Evolutionary conservation across 2,329 filamentous ascomycete species (phyloP).

Genomic region (Fusarium sp.): DNA sequence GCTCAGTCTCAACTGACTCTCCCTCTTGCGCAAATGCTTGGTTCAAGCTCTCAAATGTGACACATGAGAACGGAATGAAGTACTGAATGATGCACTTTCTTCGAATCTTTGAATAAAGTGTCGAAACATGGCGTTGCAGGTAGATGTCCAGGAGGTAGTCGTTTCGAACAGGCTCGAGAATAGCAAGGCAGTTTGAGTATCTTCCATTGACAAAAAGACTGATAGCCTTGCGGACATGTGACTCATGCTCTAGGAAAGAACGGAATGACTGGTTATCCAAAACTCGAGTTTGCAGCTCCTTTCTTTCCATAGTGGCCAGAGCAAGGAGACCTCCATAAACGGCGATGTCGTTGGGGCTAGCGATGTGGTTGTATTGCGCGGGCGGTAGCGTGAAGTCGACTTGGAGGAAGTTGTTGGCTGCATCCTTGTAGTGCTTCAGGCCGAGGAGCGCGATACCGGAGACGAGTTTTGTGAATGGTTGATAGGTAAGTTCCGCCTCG

Average conservation of each 20-base stretch:
- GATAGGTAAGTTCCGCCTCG: conserved; percentile 60
- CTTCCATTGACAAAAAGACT: conserved; percentile 90
- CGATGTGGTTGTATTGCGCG: conserved; percentile 75
- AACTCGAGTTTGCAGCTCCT: conserved; percentile 78
- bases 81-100: conserved; percentile 95
- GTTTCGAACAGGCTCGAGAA: conserved; percentile 81
- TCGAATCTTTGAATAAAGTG: conserved; percentile 80
- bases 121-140: conserved; percentile 78
- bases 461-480: conserved; percentile 66
- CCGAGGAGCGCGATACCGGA: conserved; percentile 64
- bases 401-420: conserved; percentile 77
- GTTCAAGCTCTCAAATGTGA: conserved; percentile 83
- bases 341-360: conserved; percentile 88
- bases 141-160: conserved; percentile 95
- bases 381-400: conserved; percentile 65
- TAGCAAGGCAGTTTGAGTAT: conserved; percentile 85
- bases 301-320: conserved; percentile 87
- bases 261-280: conserved; percentile 87
- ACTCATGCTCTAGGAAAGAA: conserved; percentile 89
- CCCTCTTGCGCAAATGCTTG: conserved; percentile 77
- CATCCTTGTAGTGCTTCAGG: conserved; percentile 65
- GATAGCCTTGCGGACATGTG: conserved; percentile 92
- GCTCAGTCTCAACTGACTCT: conserved; percentile 76
- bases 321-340: conserved; percentile 92
- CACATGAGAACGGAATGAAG: conserved; percentile 88